These are phyloP conservation scores for Coelastrella sp. DNA, from an alignment of 139 green algal species.

Conservation along the genomic window DNA sequence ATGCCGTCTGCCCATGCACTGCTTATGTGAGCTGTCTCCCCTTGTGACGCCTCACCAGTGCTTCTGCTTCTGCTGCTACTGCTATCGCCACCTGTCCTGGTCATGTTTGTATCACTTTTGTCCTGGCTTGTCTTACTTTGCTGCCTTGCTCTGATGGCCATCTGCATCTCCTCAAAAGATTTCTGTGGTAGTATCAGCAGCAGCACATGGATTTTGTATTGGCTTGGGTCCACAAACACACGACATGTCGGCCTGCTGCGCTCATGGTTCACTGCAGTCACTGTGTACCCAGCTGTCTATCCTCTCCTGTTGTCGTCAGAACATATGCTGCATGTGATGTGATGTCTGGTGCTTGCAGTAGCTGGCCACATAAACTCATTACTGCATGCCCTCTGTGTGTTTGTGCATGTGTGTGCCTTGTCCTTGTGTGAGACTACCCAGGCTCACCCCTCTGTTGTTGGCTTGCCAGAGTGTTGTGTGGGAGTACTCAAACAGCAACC, in stretches of 20 bases:
- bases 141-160: not conserved
- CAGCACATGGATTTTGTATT: not conserved
- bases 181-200: not conserved
- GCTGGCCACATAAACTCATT: not conserved
- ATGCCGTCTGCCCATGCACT: constrained; percentile 41
- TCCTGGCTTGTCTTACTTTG: not conserved
- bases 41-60: not conserved
- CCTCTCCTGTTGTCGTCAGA: no score
- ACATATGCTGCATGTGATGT: not conserved
- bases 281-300: not conserved
- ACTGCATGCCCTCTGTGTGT: not conserved
- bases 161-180: constrained; percentile 36
- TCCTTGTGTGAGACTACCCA: not conserved
- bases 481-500: constrained; percentile 32
- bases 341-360: not conserved
- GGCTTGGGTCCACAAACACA: not conserved
- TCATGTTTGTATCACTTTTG: constrained; percentile 1
- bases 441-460: constrained; percentile 23
- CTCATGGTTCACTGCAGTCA: no score
- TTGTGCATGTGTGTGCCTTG: not conserved
- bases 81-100: not conserved
- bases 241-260: not conserved
- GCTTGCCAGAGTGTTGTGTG: constrained; percentile 22
- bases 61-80: constrained; percentile 10
- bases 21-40: not conserved